Percentiles rank a stretch among this genome's conserved stretches.
Evolutionary conservation across 2,329 filamentous ascomycete species (phyloP).

Genomic region (Aspergillus sclerotialis): DNA sequence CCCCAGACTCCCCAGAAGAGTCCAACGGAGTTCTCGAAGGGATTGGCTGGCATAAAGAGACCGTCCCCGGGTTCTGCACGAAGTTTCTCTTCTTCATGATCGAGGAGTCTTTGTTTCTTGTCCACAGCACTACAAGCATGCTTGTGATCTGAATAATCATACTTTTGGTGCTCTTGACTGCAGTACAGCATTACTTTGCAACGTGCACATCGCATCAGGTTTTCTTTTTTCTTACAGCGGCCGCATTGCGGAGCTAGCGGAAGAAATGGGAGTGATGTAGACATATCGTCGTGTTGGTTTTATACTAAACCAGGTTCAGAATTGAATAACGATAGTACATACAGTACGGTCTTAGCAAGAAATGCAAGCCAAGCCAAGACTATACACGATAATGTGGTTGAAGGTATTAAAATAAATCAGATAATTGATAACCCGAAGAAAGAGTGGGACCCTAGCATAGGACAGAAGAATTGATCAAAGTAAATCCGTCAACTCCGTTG

Average conservation of each 20-base stretch:
- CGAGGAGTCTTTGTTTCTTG: slow-evolving; percentile 9
- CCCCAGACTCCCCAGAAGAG: slow-evolving; percentile 37
- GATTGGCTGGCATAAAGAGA: slow-evolving; percentile 18
- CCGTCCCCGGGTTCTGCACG: slow-evolving; percentile 21
- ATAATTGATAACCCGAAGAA: too few species aligned
- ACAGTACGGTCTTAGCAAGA: too few species aligned
- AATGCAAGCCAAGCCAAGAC: too few species aligned
- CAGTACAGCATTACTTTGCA: not conserved
- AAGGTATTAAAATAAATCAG: too few species aligned
- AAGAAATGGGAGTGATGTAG: too few species aligned
- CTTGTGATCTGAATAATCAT: not conserved
- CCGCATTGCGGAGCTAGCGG: not conserved
- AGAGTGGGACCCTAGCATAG: too few species aligned
- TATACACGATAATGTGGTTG: too few species aligned
- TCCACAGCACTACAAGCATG: not conserved
- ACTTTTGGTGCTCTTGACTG: not conserved
- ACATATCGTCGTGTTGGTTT: too few species aligned
- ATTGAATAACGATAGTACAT: too few species aligned
- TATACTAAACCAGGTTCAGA: too few species aligned
- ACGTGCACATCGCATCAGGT: not conserved
- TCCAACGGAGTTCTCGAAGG: slow-evolving; percentile 35
- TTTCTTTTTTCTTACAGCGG: not conserved
- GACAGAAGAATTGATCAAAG: too few species aligned
- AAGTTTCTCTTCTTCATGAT: slow-evolving; percentile 33
- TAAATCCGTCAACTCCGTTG: too few species aligned